These are phyloP conservation scores for Eucalyptus cloeziana DNA, from an alignment of 345 rosid species.

Conservation along the genomic window DNA sequence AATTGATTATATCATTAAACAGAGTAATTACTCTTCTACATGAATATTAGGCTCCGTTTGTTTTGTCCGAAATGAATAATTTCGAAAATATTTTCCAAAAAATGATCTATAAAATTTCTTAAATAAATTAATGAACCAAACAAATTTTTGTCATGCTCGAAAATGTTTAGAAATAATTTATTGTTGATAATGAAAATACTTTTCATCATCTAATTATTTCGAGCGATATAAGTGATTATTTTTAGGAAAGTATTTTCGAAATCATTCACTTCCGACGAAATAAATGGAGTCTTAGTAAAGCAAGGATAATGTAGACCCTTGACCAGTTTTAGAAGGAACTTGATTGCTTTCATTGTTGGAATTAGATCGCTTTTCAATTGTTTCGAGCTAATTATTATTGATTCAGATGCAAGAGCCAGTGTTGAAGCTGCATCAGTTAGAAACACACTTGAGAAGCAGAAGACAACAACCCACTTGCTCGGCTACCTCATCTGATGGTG, in stretches of 20 bases:
- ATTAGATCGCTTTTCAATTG: background rate
- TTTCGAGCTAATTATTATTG: background rate
- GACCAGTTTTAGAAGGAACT: no score
- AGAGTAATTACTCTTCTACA: background rate
- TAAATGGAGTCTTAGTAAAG: background rate
- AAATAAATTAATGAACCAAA: no score
- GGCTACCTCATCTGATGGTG: background rate
- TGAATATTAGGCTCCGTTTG: background rate
- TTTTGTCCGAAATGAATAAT: fast-evolving
- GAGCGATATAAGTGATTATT: no score
- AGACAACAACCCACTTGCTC: background rate
- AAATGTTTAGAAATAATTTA: no score
- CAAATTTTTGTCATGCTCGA: no score
- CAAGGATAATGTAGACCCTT: background rate
- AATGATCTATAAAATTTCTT: no score
- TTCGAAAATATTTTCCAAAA: no score
- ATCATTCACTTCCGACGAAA: background rate
- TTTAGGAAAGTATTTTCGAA: no score
- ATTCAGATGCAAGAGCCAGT: conserved; percentile 43
- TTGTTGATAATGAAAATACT: background rate
- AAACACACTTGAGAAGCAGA: conserved; percentile 7
- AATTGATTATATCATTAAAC: background rate
- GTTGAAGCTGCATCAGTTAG: conserved; percentile 10
- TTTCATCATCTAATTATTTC: background rate
- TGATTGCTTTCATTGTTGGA: background rate